A percentile compares a stretch with the other conserved stretches of the same genome.
phyloP scores from a whole-genome alignment of 225 moss, liverwort and hornwort species.

The Pseudoscleropodium purum region DNA sequence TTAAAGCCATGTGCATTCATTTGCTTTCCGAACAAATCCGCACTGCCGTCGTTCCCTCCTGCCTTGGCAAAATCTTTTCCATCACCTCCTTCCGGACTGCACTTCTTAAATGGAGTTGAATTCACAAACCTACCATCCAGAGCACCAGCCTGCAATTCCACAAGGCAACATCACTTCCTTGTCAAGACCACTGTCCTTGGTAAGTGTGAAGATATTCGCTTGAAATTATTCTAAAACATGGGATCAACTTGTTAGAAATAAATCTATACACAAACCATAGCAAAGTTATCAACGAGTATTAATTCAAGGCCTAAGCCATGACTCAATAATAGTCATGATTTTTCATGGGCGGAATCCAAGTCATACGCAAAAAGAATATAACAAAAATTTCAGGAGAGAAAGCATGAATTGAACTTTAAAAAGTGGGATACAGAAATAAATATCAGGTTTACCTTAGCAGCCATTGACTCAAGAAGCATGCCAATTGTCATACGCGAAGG shows the following conservation, averaged over 20 bases:
- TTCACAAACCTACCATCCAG: constrained; percentile 72
- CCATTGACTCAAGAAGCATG: constrained; percentile 97
- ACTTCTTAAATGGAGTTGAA: constrained; percentile 91
- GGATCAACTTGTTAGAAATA: background rate
- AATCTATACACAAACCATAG: background rate
- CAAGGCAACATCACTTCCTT: background rate
- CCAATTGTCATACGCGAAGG: constrained; percentile 99
- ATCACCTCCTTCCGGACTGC: constrained; percentile 15
- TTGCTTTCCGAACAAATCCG: constrained; percentile 68
- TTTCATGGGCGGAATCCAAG: background rate
- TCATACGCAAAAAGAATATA: background rate
- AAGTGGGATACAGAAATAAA: background rate
- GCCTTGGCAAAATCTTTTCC: constrained; percentile 21
- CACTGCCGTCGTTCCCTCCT: constrained; percentile 45
- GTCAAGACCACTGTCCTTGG: background rate
- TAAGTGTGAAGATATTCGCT: background rate
- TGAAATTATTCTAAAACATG: background rate
- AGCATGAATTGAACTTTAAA: background rate
- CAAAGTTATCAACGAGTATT: background rate
- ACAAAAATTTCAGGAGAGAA: background rate
- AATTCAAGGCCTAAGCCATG: background rate
- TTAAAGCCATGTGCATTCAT: constrained; percentile 81
- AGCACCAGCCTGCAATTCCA: constrained; percentile 61
- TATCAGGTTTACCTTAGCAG: constrained; percentile 60
- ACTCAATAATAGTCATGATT: background rate